These are phyloP conservation scores for Gossypium anomalum DNA, from an alignment of 345 rosid species.

Conservation along the genomic window DNA sequence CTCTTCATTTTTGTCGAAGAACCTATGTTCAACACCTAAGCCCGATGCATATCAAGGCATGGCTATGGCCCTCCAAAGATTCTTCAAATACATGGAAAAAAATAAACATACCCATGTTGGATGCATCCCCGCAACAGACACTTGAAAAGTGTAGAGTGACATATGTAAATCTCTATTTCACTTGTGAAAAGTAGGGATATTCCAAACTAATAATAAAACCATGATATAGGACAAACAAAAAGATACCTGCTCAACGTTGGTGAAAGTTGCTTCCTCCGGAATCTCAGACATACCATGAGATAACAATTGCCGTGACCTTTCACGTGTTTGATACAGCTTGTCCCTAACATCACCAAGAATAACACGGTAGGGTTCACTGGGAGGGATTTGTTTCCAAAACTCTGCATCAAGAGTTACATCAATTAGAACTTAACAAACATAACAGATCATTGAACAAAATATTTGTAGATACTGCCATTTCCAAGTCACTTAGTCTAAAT, in stretches of 20 bases:
- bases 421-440: not conserved
- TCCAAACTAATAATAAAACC: not conserved
- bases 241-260: slow-evolving; percentile 70
- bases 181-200: not conserved
- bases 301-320: slow-evolving; percentile 80
- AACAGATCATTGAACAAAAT: not conserved
- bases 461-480: not conserved
- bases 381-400: slow-evolving; percentile 88
- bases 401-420: slow-evolving; percentile 38
- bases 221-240: not conserved
- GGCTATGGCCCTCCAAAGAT: not conserved
- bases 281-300: slow-evolving; percentile 78
- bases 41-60: not conserved
- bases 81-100: not conserved
- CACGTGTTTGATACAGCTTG: slow-evolving; percentile 83
- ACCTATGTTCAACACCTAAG: not conserved
- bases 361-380: slow-evolving; percentile 91
- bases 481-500: not conserved
- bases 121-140: not conserved
- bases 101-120: not conserved
- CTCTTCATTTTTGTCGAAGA: not conserved
- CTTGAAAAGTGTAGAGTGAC: not conserved
- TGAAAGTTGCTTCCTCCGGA: slow-evolving; percentile 74
- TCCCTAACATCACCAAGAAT: slow-evolving; percentile 93
- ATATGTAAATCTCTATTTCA: not conserved